Percentiles rank a stretch among this genome's conserved stretches.
Conservation (phyloP, 306 rosid genomes). For the Dryas octopetala region DNA sequence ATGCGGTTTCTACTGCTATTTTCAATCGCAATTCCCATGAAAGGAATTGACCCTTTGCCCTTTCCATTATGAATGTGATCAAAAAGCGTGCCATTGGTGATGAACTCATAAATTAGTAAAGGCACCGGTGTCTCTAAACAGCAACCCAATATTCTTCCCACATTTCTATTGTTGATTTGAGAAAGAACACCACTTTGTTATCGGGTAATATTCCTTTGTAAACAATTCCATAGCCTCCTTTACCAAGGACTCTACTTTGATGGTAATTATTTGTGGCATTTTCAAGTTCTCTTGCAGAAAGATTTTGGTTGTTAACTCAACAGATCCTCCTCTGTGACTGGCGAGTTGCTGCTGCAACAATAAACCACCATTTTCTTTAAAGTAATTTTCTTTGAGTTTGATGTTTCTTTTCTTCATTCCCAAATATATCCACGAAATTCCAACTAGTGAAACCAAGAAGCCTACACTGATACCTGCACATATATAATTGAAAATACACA, state of each 20-base stretch:
- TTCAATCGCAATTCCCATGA: background rate
- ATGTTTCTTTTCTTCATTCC: background rate
- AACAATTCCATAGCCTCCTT: slow-evolving; percentile 23
- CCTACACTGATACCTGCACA: background rate
- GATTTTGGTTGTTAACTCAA: background rate
- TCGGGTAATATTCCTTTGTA: slow-evolving; percentile 8
- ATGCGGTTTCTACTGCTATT: slow-evolving; percentile 3
- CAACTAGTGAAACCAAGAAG: background rate
- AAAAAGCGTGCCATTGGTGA: background rate
- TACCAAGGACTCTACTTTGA: background rate
- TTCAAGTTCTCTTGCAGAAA: background rate
- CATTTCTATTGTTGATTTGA: slow-evolving; percentile 14
- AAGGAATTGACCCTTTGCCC: background rate
- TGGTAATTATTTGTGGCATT: slow-evolving; percentile 15
- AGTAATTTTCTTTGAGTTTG: background rate
- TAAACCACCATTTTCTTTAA: background rate
- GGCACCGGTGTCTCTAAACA: slow-evolving; percentile 4
- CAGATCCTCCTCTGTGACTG: background rate
- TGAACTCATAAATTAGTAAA: slow-evolving; percentile 6
- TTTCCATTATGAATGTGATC: background rate
- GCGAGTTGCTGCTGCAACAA: background rate
- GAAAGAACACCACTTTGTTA: background rate
- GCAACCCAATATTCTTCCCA: slow-evolving; percentile 16
- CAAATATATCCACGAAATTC: background rate
- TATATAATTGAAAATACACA: background rate